A percentile compares a stretch with the other conserved stretches of the same genome.
These are phyloP conservation scores for Colletotrichum falcatum DNA, from an alignment of 2,329 filamentous ascomycete species.

Conservation along the genomic window DNA sequence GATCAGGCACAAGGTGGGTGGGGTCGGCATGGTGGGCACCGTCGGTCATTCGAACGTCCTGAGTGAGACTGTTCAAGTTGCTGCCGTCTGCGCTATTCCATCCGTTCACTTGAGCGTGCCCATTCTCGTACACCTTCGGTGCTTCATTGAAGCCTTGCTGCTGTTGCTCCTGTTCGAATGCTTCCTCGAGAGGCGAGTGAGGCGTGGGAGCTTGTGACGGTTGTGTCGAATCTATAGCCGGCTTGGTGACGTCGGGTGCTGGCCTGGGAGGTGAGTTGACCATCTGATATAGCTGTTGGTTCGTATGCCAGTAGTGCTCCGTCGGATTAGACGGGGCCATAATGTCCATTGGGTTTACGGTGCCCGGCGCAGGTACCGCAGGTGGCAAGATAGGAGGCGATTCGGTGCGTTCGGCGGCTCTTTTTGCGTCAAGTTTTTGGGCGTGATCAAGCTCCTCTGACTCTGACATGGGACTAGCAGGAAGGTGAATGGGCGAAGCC, in stretches of 20 bases:
- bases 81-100: neutral
- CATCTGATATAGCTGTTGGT: constrained; percentile 52
- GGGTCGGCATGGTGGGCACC: constrained; percentile 14
- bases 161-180: constrained; percentile 27
- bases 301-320: constrained; percentile 50
- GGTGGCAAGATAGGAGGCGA: constrained; percentile 45
- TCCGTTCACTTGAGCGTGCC: neutral
- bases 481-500: constrained; percentile 29
- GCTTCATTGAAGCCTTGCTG: constrained; percentile 14
- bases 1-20: constrained; percentile 31
- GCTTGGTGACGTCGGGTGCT: constrained; percentile 44
- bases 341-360: constrained; percentile 66
- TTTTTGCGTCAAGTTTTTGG: constrained; percentile 9
- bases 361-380: constrained; percentile 55
- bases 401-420: constrained; percentile 1
- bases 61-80: neutral
- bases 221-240: constrained; percentile 42
- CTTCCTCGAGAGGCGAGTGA: constrained; percentile 30
- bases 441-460: constrained; percentile 14
- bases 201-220: constrained; percentile 47
- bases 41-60: constrained; percentile 27
- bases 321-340: constrained; percentile 58
- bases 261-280: constrained; percentile 40
- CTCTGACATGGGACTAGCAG: constrained; percentile 32
- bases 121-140: constrained; percentile 13